Evolutionary conservation across 129 eudicot species (phyloP), one percentile per base, ranked within the genome.

Genomic region (Glebionis coronaria): DNA sequence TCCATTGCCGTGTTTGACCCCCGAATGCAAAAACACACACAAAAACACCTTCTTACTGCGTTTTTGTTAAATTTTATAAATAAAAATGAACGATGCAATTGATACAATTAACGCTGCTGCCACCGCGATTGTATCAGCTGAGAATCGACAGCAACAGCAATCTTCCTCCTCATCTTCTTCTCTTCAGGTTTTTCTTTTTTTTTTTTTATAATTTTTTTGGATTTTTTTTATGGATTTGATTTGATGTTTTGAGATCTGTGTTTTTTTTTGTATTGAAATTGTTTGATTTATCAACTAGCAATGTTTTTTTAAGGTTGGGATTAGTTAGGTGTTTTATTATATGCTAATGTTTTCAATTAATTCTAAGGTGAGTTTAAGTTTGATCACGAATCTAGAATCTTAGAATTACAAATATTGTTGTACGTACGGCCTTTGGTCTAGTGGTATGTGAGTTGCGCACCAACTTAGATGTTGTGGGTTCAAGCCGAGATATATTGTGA

Each of bases 1-100:
- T 86, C 81, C 97, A 73, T 82, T 79, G 96, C 96, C 96, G 97
- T 91, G 96, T 85, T 88, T 91, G 97, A 91, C 96, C 90, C 54
- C 76, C 79, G 20, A 81, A 72, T 77, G 60, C 72, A 23, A 52
- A 73, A 21, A 56, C 44, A 76, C 27, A 58, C 35, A 57, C 25
- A 25, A 4, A 50, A 14, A 46, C 27, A n/a, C 4, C 58, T 58
- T 54, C 69, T 8, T 42, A 40, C 56, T 35, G 2, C 1, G 40
- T 31, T 8, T 31, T 31, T 31, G n/a, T 1, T 6, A 35, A 35
- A 35, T 6, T 35, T 35, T 35, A 35, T 35, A 31, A 31, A 35
- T 1, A 35, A 35, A 35, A 35, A 74, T 69, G 44, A 69, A 77
- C 62, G 73, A 69, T 42, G 73, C 87, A 13, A 68, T 51, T 25